Evolutionary conservation across 768 basidiomycete genomes (phyloP), one percentile per base, ranked within the genome.

Genomic region (Psilocybe subaeruginosa): DNA sequence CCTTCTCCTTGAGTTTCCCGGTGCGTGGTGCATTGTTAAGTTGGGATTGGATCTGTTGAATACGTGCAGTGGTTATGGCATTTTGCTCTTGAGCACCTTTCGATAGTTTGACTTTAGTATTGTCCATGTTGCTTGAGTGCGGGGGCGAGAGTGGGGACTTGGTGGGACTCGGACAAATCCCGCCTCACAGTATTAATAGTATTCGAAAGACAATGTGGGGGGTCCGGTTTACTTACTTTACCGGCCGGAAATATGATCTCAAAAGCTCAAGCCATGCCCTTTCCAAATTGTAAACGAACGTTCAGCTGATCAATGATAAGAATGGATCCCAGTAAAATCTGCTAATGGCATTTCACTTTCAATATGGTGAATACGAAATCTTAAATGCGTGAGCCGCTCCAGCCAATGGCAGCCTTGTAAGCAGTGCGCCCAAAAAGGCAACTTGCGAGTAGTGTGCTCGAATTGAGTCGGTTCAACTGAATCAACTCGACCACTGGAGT

Each of bases 11-110:
- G 64, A 96, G 80, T 67, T 86, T 81, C 17, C 75, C 77, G 30
- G 79, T 74, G 45, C 88, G 82, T 31, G 86, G 79, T 19, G 84
- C 68, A 29, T 73, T 77, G 46, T 79, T 71, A 39, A 95, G 79
- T 61, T 94, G 93, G 0, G 83, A 78, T 71, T 88, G 87, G 57
- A 95, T 85, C 67, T 82, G 83, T 54, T 84, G 73, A 23, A 95
- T 79, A 19, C 93, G 85, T 5, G 85, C 79, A n/a, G 82, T 72
- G 12, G 92, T 91, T 48, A 80, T 79, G 64, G 82, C 78, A 68
- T 85, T 78, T 64, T 85, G 81, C 29, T 88, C 86, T 54, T 86
- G 82, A n/a, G 72, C 49, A 53, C 62, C 73, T 57, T 73, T 73
- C 27, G 66, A 54, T 35, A 70, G 58, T 29, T 68, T 69, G 29